Base-by-base conservation (phyloP, 1,284 basidiomycete species). In the Boletellus sp. region DNA sequence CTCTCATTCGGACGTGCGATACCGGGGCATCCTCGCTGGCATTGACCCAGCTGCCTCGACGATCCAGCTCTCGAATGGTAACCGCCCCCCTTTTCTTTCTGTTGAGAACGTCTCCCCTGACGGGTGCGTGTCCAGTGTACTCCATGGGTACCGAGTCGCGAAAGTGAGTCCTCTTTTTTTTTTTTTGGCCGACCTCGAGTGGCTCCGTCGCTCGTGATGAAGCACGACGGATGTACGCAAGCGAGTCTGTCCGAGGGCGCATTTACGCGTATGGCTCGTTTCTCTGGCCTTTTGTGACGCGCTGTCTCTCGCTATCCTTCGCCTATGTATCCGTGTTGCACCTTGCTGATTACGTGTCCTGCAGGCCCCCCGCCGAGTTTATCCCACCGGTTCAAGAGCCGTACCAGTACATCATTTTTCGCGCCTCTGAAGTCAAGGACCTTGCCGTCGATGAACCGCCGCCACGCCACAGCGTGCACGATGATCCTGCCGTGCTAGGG, bases 131-230 rank as follows among this genome's bases (percentile, higher is more conserved):
- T 36, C 20, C 53, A 91, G 91, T 93, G 30, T 90, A 78, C 59
- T 91, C 88, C 35, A 91, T 91, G 87, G 90, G 90, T 29, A 93
- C 91, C 5, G 90, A 93, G 66, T 77, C 81, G 48, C 81, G 91
- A 60, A 78, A 86, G 79, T 90, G 69, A 72, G 84, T 45, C 43
- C 33, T 30, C 5, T n/a, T 7, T n/a, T 29, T 29, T 29, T 3
- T 5, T 29, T 13, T 14, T 25, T 25, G 23, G 6, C 5, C 9
- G 23, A 6, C 23, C 6, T 25, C 42, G 35, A 42, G 53, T 43
- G 50, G 33, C 21, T 14, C 13, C 29, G 3, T 33, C 46, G 37
- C 40, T 25, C 22, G 6, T 8, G 9, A 11, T 69, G n/a, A n/a
- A n/a, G n/a, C n/a, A n/a, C n/a, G n/a, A n/a, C 79, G 80, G 82